Conservation (phyloP, 148 eudicot genomes). For the Chenopodium suecicum region DNA sequence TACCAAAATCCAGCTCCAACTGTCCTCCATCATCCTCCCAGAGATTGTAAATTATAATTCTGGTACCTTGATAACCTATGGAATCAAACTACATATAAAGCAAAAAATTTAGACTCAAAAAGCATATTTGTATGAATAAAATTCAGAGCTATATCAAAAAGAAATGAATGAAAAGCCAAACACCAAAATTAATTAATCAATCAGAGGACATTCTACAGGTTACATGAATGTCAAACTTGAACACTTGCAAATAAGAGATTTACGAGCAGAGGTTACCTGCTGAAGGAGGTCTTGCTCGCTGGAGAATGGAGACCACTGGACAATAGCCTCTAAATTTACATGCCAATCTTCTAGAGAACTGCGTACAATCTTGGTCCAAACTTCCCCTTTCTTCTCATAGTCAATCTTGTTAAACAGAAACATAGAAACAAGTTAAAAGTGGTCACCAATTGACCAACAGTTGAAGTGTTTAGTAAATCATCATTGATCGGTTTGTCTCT, state of each 20-base stretch:
- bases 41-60: constrained; percentile 63
- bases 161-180: no score
- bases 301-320: constrained; percentile 70
- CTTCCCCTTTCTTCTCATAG: constrained; percentile 55
- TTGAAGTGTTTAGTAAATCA: background rate
- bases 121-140: background rate
- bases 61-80: constrained; percentile 57
- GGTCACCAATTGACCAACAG: background rate
- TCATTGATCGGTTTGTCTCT: background rate
- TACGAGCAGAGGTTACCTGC: constrained; percentile 40
- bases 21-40: constrained; percentile 77
- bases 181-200: no score
- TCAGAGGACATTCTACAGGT: no score
- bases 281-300: constrained; percentile 59
- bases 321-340: constrained; percentile 54
- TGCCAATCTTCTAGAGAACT: constrained; percentile 57
- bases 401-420: constrained; percentile 35
- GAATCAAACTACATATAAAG: constrained; percentile 43
- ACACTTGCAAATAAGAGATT: background rate
- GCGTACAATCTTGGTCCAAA: constrained; percentile 48
- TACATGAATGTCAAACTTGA: background rate
- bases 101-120: background rate
- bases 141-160: background rate
- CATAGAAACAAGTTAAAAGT: background rate
- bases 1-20: constrained; percentile 70